phyloP scores from a whole-genome alignment of 768 basidiomycete species.

The Termitomyces sp. region DNA sequence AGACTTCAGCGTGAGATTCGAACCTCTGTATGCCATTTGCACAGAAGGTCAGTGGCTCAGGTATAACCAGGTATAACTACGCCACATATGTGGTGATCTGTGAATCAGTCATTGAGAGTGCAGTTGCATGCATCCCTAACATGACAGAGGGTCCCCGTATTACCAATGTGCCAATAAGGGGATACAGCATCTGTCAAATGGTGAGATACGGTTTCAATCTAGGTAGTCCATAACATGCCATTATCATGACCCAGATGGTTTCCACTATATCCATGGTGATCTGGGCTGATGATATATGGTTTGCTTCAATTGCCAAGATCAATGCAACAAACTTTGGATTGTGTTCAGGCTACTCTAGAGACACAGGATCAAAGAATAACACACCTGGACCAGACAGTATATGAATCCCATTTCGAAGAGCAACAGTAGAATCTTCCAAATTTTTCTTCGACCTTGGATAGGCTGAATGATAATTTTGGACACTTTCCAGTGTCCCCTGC shows the following conservation, averaged over 20 bases:
- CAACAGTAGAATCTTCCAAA: background rate
- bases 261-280: background rate
- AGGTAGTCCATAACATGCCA: background rate
- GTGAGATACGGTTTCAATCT: background rate
- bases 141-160: background rate
- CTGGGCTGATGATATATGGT: background rate
- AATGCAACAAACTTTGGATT: background rate
- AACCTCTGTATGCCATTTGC: no score
- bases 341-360: background rate
- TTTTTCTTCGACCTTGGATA: background rate
- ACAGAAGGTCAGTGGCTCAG: no score
- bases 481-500: background rate
- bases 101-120: background rate
- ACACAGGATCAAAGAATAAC: background rate
- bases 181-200: background rate
- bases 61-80: no score
- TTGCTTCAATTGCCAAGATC: background rate
- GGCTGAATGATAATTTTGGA: background rate
- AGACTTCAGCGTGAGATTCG: no score
- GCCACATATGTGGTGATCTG: background rate
- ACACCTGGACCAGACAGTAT: background rate
- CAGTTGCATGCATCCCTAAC: background rate
- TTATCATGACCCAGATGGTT: background rate
- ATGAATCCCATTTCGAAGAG: background rate
- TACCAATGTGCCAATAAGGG: background rate